phyloP scores from a whole-genome alignment of 495 filamentous ascomycete genomes.

The Xylaria nigripes region DNA sequence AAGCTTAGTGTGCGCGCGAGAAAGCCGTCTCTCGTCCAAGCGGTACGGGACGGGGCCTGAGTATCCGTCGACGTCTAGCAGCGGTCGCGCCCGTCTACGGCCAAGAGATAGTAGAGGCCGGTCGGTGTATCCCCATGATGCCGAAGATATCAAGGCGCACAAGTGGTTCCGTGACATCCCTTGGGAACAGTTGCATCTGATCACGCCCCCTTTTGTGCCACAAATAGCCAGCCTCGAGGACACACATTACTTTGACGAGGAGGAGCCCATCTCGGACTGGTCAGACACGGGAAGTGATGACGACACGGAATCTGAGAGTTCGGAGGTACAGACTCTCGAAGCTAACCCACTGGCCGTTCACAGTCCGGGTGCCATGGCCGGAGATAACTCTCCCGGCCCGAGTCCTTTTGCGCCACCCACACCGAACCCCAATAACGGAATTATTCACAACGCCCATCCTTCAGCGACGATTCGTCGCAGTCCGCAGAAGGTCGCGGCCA shows the following conservation, averaged over 20 bases:
- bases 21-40: slow-evolving; percentile 63
- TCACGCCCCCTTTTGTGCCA: slow-evolving; percentile 69
- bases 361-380: not conserved
- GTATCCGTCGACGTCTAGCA: slow-evolving; percentile 9
- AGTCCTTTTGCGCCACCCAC: not conserved
- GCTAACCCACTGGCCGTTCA: slow-evolving; percentile 2
- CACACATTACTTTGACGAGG: slow-evolving; percentile 84
- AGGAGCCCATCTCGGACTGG: slow-evolving; percentile 55
- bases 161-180: slow-evolving; percentile 60
- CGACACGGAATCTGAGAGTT: slow-evolving; percentile 12
- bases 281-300: slow-evolving; percentile 27
- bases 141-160: slow-evolving; percentile 69
- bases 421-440: not conserved
- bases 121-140: slow-evolving; percentile 72
- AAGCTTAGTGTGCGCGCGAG: slow-evolving; percentile 67
- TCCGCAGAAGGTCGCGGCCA: slow-evolving; percentile 18
- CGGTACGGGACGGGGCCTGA: slow-evolving; percentile 43
- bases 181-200: slow-evolving; percentile 61
- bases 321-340: not conserved
- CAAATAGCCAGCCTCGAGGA: slow-evolving; percentile 61
- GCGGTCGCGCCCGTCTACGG: slow-evolving; percentile 10
- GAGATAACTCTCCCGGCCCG: not conserved
- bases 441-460: not conserved
- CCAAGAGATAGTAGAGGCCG: slow-evolving; percentile 33
- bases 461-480: slow-evolving; percentile 10